Base-by-base conservation (phyloP, 2,329 filamentous ascomycete genomes). In the Alternaria arborescens region DNA sequence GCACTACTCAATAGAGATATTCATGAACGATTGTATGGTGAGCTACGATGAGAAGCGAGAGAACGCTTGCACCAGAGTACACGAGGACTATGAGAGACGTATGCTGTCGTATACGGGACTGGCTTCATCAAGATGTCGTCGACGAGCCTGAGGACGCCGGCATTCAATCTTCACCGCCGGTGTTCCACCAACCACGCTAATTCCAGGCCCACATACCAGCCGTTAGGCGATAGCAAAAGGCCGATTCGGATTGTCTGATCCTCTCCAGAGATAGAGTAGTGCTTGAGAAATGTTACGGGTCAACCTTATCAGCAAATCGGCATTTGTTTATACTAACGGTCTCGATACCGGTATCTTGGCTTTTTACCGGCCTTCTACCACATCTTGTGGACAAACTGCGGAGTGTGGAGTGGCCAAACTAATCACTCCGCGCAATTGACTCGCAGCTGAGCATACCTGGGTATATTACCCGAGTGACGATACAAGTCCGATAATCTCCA, bases 221-320 rank as follows among this genome's bases (percentile, higher is more conserved):
- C 44, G 30, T 47, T 47, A 47, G 44, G 44, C 44, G 44, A 47
- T 16, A 47, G 32, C 11, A 14, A 47, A 30, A 47, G n/a, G n/a
- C n/a, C 44, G 26, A 20, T 26, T 8, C n/a, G 12, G 26, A 20
- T 20, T 22, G 11, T 47, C 44, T 8, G 44, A 47, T 47, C 44
- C 14, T 20, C 8, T 32, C 26, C 6, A 32, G 26, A 47, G n/a
- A 14, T 22, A 32, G 44, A 8, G 0, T 32, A 32, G 26, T 47
- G 11, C 26, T 5, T 14, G 2, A 24, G 18, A 47, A 32, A 32
- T 47, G n/a, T 20, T 5, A 20, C 44, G 3, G n/a, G 44, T 3
- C 26, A 26, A 47, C 28, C 30, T 47, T 47, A 47, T 47, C 44
- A 47, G 44, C 44, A 47, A 20, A 8, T 38, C 44, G 44, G 44